phyloP scores from a whole-genome alignment of 169 alveolate species.

The Eimeria zaria region DNA sequence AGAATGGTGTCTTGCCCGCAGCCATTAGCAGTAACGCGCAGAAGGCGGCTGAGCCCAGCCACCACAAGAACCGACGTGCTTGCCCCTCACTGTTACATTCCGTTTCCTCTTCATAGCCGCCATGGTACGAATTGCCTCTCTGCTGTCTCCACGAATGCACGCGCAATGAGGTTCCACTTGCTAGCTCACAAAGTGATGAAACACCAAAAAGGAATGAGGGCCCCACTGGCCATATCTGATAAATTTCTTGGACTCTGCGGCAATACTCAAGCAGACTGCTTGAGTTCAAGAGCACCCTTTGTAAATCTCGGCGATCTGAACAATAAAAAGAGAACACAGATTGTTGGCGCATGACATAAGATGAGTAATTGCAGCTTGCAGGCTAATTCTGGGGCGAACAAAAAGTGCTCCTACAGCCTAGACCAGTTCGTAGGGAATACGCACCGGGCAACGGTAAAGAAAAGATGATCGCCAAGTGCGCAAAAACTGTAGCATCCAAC shows the following conservation, averaged over 20 bases:
- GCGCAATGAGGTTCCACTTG: conserved; percentile 27
- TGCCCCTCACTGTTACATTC: background rate
- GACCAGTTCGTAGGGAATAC: background rate
- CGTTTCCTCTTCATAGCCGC: background rate
- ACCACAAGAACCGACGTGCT: conserved; percentile 1
- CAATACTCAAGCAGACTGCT: conserved; percentile 35
- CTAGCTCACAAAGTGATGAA: conserved; percentile 24
- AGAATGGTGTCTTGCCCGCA: conserved; percentile 56
- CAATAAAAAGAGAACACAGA: background rate
- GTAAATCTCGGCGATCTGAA: conserved; percentile 57
- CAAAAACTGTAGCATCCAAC: conserved; percentile 41
- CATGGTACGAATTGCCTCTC: background rate
- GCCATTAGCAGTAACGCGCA: conserved; percentile 17
- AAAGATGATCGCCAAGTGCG: conserved; percentile 62
- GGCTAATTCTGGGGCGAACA: background rate
- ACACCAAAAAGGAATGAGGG: conserved; percentile 72
- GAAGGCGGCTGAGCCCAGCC: conserved; percentile 70
- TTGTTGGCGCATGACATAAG: background rate
- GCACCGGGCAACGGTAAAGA: conserved; percentile 47
- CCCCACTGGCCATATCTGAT: conserved; percentile 39
- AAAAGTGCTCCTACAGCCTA: background rate
- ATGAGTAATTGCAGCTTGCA: background rate
- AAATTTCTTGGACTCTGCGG: conserved; percentile 40
- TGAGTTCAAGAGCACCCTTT: background rate
- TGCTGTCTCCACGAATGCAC: conserved; percentile 69